Base-by-base conservation (phyloP, 2,329 filamentous ascomycete genomes). In the Fusarium sp. region DNA sequence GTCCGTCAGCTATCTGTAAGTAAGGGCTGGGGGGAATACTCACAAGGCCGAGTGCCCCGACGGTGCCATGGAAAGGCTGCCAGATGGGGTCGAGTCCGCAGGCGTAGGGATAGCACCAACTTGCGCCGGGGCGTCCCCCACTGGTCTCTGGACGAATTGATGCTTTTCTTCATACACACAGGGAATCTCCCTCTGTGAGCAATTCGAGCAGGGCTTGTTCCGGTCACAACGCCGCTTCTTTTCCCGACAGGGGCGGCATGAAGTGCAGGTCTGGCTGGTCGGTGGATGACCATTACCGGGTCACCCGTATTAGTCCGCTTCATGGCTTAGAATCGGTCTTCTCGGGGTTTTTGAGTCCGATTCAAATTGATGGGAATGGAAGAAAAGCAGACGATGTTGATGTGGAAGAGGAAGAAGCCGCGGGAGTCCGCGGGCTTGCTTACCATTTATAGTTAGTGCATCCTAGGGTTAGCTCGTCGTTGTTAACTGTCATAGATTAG, bases 161-260 rank as follows among this genome's bases (percentile, higher is more conserved):
- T 58, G 23, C 11, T 18, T 37, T 8, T 58, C 56, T 27, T 37
- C 20, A 20, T 58, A 58, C 14, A 34, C 39, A 32, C 57, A 60
- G 4, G 23, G 37, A n/a, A 43, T 45, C 45, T 37, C 37, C 37
- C 57, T 41, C 37, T 60, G 57, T 5, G 27, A 43, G 39, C 57
- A 60, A n/a, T 23, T 60, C 4, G 57, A 60, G 34, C 57, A 60
- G 6, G 37, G 57, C 23, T 45, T 39, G 13, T 25, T 60, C 16
- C 57, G 57, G 7, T 45, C 57, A 41, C 57, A 60, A 10, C 57
- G 57, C 25, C 57, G 57, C 57, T 60, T 60, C 37, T 60, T 60
- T 27, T 60, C 57, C 20, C 57, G 9, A n/a, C 57, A 60, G n/a
- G 57, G 34, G 27, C 57, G 57, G 11, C 57, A 60, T 14, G 57